These are phyloP conservation scores for Leccinellum luteum DNA, from an alignment of 768 basidiomycete species.

Conservation along the genomic window DNA sequence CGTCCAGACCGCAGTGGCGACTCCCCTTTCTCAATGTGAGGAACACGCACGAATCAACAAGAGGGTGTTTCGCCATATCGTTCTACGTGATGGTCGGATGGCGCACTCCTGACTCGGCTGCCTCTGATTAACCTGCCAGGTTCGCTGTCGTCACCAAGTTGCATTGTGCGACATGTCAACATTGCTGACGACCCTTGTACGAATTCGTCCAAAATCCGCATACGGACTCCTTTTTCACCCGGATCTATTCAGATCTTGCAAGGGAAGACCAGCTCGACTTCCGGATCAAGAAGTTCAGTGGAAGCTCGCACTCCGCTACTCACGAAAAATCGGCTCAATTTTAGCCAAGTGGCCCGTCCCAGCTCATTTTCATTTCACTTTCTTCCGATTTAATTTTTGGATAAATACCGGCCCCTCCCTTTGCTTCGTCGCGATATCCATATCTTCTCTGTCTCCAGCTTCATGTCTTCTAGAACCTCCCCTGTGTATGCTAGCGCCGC, in stretches of 20 bases:
- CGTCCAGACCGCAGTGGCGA: constrained; percentile 15
- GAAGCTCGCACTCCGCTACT: constrained; percentile 22
- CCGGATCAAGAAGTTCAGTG: constrained; percentile 27
- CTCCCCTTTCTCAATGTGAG: constrained; percentile 6
- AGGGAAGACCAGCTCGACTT: constrained; percentile 10
- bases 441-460: constrained; percentile 1
- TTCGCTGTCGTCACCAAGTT: background rate
- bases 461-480: constrained; percentile 29
- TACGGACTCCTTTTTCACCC: constrained; percentile 12
- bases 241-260: constrained; percentile 21
- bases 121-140: background rate
- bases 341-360: constrained; percentile 26
- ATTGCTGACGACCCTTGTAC: constrained; percentile 4
- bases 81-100: constrained; percentile 1
- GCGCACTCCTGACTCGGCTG: background rate
- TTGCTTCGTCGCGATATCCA: constrained; percentile 1
- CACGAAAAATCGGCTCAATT: constrained; percentile 27
- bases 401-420: constrained; percentile 29
- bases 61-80: background rate
- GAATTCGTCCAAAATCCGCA: constrained; percentile 2
- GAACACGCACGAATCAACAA: background rate
- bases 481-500: constrained; percentile 28
- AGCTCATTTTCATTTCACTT: constrained; percentile 15
- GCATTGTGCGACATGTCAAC: constrained; percentile 1
- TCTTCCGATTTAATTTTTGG: constrained; percentile 10